phyloP scores from a whole-genome alignment of 2,329 filamentous ascomycete species.

The Endoconidiophora laricicola region DNA sequence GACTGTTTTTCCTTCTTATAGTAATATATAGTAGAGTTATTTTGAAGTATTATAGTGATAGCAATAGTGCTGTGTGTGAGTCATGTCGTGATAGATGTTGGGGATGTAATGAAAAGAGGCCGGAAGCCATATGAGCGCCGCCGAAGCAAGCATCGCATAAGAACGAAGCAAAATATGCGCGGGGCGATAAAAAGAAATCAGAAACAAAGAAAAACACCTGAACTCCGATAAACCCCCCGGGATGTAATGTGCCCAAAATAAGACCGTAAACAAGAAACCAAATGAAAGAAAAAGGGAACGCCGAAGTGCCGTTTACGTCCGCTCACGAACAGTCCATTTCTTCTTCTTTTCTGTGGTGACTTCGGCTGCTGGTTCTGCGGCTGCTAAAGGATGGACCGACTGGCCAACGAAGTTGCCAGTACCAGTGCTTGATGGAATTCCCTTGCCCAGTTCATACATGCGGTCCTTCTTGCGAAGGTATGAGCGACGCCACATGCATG shows the following conservation, averaged over 20 bases:
- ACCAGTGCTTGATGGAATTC: conserved; percentile 17
- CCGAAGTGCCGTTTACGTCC: conserved; percentile 22
- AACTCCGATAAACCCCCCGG: conserved; percentile 8
- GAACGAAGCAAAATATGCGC: background rate
- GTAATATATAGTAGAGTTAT: too few relatives aligned
- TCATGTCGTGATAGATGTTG: too few relatives aligned
- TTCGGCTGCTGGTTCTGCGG: background rate
- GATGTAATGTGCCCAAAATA: background rate
- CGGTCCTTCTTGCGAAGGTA: conserved; percentile 55
- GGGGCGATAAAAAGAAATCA: conserved; percentile 7
- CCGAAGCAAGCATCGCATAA: background rate
- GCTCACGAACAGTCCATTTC: conserved; percentile 29
- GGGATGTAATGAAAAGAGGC: too few relatives aligned
- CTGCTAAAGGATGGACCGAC: conserved; percentile 22
- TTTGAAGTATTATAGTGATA: too few relatives aligned
- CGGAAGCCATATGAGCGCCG: too few relatives aligned
- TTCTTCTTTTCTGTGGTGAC: conserved; percentile 24
- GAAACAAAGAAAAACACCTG: conserved; percentile 1
- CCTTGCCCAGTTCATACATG: conserved; percentile 32
- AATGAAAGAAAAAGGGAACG: conserved; percentile 8
- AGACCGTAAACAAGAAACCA: conserved; percentile 3
- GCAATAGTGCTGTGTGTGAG: too few relatives aligned
- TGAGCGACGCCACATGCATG: conserved; percentile 55
- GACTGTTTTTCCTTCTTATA: too few relatives aligned
- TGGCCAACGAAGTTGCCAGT: conserved; percentile 16